Conservation (phyloP, 2,329 filamentous ascomycete genomes). For the Didymellaceae sp. region DNA sequence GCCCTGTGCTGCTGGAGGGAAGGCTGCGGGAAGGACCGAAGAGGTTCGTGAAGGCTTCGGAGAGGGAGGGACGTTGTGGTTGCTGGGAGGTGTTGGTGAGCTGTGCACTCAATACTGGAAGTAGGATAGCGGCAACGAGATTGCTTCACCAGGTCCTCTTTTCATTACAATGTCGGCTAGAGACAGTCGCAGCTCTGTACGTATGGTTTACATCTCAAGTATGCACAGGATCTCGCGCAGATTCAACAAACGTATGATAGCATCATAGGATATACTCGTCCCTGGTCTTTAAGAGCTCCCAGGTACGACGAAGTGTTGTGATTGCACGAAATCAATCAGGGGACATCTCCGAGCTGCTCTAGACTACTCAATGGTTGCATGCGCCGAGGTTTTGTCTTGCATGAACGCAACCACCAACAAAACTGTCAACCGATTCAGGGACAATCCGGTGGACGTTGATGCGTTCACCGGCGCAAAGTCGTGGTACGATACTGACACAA, state of each 20-base stretch:
- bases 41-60: slow-evolving; percentile 1
- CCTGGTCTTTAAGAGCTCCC: too few species aligned
- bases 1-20: slow-evolving; percentile 4
- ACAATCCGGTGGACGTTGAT: background rate
- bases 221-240: too few species aligned
- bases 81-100: slow-evolving; percentile 7
- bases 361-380: background rate
- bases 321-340: background rate
- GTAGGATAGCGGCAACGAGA: background rate
- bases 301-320: too few species aligned
- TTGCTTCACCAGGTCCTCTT: background rate
- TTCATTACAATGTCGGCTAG: background rate
- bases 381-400: slow-evolving; percentile 4
- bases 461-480: background rate
- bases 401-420: slow-evolving; percentile 17
- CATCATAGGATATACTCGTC: too few species aligned
- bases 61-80: slow-evolving; percentile 10
- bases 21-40: slow-evolving; percentile 12
- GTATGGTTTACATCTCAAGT: background rate
- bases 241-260: too few species aligned
- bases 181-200: background rate
- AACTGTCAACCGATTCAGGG: slow-evolving; percentile 7
- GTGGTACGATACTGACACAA: background rate
- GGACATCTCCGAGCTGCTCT: background rate
- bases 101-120: background rate